Conservation (phyloP, 371 early-diverging fungal genomes). For the Mucor piriformis region DNA sequence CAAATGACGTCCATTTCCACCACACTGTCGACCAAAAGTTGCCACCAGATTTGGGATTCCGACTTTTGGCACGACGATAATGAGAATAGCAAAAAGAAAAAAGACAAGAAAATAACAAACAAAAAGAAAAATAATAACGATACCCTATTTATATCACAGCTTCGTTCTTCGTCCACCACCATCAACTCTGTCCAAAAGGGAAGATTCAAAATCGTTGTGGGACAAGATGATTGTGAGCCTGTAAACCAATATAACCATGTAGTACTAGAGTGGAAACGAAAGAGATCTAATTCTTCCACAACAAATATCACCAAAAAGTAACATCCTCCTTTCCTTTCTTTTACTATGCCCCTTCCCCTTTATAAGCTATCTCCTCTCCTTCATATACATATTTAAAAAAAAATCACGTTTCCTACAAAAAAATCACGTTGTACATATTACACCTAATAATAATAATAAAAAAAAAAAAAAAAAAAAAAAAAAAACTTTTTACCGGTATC, state of each 20-base stretch:
- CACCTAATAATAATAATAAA: too few relatives aligned
- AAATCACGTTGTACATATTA: too few relatives aligned
- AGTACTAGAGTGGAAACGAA: constrained; percentile 49
- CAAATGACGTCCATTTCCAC: constrained; percentile 30
- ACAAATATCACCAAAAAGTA: constrained; percentile 14
- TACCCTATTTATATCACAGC: constrained; percentile 27
- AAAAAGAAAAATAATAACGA: constrained; percentile 9
- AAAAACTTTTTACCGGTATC: too few relatives aligned
- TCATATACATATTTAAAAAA: background rate
- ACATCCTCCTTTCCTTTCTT: background rate
- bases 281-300: constrained; percentile 36
- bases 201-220: constrained; percentile 46
- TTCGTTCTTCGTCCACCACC: constrained; percentile 12
- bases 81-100: background rate
- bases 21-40: constrained; percentile 27
- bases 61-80: constrained; percentile 38
- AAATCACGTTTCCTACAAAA: too few relatives aligned
- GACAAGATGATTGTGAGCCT: constrained; percentile 34
- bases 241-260: constrained; percentile 34
- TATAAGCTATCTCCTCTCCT: background rate
- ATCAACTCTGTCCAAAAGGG: constrained; percentile 37
- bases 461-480: too few relatives aligned
- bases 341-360: background rate
- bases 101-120: constrained; percentile 6
- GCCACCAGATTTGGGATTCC: constrained; percentile 48